phyloP scores from a whole-genome alignment of 140 eudicot species.

The Senecio squalidus region DNA sequence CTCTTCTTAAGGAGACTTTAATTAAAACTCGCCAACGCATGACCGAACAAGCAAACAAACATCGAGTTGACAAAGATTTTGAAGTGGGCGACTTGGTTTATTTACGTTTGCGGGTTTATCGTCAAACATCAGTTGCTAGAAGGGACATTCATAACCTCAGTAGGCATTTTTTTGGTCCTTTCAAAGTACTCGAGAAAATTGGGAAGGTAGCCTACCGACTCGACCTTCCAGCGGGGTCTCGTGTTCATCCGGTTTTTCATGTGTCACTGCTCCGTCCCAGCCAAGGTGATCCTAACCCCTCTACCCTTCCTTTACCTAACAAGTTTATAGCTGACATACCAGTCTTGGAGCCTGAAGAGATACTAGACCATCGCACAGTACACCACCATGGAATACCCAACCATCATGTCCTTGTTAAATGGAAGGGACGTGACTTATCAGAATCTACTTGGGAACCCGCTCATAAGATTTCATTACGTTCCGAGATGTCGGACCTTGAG shows the following conservation, averaged over 20 bases:
- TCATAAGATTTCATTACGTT: not conserved
- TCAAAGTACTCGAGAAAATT: not conserved
- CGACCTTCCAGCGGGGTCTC: not conserved
- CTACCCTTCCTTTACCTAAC: not conserved
- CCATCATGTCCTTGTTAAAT: not conserved
- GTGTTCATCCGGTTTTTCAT: not conserved
- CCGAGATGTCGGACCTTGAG: not conserved
- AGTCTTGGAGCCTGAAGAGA: not conserved
- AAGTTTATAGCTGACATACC: not conserved
- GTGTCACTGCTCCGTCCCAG: not conserved
- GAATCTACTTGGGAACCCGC: constrained; percentile 1
- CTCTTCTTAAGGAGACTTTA: not conserved
- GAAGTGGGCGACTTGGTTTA: not conserved
- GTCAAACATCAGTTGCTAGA: not conserved
- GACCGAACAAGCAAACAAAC: constrained; percentile 1
- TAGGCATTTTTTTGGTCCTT: not conserved
- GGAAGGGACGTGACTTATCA: not conserved
- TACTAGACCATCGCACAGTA: not conserved
- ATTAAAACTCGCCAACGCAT: not conserved
- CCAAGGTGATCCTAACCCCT: not conserved
- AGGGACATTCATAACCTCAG: not conserved
- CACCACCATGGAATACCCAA: not conserved
- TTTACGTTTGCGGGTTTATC: not conserved
- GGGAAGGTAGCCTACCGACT: too few relatives aligned
- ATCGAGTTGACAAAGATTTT: constrained; percentile 1